Base-by-base conservation (phyloP, 805 yeast genomes). In the Ogataea chonburiensis region DNA sequence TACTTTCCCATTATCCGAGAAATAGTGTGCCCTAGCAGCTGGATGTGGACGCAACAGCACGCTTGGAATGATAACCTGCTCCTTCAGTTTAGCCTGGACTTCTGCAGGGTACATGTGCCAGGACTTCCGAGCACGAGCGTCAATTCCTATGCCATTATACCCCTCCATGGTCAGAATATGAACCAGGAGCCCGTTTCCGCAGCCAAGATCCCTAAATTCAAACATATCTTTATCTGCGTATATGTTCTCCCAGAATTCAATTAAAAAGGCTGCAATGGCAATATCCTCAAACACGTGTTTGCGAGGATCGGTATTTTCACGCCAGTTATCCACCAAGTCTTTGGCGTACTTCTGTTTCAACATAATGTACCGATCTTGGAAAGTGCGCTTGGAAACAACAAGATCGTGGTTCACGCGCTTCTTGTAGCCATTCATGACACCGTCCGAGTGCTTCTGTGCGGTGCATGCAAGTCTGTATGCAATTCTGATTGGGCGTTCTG, bases 201-300 rank as follows among this genome's bases (percentile, higher is more conserved):
- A 91, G 0, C 98, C 98, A 36, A 91, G 59, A 63, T 91, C 98
- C 46, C 91, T 71, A 56, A 89, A 91, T 50, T 80, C 81, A 50
- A 83, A 78, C 4, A 63, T 63, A 4, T 55, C 50, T 25, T 66
- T 62, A 21, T 55, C 58, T 20, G 55, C 49, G 34, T 62, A 68
- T 28, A 73, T 69, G 29, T 70, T 65, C 6, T 61, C 61, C 98
- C 98, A 91, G 22, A 86, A 69, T 61, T 86, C 95, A 17, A 91
- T 85, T 43, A 91, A 67, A 50, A 91, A 91, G 0, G 97, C 95
- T 1, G 97, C 97, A 49, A 91, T 89, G 3, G 96, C 94, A 35
- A 91, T 75, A 58, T 91, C 98, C 66, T 91, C 98, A 64, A 89
- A 91, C 0, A 91, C 97, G 63, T 91, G 98, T 58, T 91, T 91